Conservation (phyloP, 306 rosid species). For the Glycyrrhiza uralensis region DNA sequence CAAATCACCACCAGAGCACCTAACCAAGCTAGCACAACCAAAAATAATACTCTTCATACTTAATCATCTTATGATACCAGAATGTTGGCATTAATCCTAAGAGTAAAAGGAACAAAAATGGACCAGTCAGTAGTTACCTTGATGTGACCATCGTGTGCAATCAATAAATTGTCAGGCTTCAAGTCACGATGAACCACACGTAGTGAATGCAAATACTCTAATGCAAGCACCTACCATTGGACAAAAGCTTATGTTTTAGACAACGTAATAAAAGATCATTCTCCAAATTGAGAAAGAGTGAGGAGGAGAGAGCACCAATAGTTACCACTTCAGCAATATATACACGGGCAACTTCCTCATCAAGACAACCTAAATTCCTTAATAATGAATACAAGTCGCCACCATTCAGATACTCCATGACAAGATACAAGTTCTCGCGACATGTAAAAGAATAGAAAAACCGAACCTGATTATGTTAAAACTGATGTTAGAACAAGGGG, state of each 20-base stretch:
- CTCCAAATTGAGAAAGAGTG: background rate
- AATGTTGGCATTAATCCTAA: conserved; percentile 1
- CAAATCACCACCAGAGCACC: background rate
- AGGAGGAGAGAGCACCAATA: conserved; percentile 2
- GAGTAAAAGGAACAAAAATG: background rate
- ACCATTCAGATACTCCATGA: conserved; percentile 98
- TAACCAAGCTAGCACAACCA: conserved; percentile 1
- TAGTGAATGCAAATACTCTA: conserved; percentile 93
- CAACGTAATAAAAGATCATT: background rate
- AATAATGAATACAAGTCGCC: conserved; percentile 95
- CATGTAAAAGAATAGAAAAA: conserved; percentile 99
- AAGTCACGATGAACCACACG: conserved; percentile 94
- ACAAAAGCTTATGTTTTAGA: background rate
- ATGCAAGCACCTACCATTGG: conserved; percentile 76
- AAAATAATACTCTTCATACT: background rate
- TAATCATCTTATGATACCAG: background rate
- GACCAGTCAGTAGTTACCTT: conserved; percentile 55
- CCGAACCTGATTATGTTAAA: conserved; percentile 70
- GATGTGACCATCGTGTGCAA: conserved; percentile 98
- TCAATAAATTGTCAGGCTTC: conserved; percentile 95
- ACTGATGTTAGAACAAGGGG: conserved; percentile 27
- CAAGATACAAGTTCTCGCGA: conserved; percentile 92
- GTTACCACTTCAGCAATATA: conserved; percentile 98
- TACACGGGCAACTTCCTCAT: conserved; percentile 91
- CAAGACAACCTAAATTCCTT: conserved; percentile 95